Evolutionary conservation across 1,284 basidiomycete species (phyloP).

Genomic region (Exobasidium cylindrosporum): DNA sequence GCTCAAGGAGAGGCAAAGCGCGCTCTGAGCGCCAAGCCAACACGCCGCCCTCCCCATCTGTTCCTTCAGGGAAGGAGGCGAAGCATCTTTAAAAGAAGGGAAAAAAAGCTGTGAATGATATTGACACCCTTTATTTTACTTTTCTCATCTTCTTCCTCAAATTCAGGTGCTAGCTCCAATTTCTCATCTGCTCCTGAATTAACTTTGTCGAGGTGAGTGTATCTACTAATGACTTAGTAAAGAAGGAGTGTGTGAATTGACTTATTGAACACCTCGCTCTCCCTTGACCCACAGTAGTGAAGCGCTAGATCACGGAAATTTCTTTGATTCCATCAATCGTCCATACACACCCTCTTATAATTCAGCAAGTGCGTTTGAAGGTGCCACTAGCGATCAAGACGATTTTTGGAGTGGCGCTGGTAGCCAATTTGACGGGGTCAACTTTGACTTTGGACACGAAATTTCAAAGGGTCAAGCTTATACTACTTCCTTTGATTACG

Average conservation of each 20-base stretch:
- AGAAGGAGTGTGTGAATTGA: not conserved
- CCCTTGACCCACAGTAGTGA: constrained; percentile 5
- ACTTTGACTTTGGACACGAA: not conserved
- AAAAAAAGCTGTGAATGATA: not conserved
- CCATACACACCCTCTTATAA: constrained; percentile 13
- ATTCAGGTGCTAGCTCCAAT: constrained; percentile 9
- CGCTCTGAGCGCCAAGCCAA: no score
- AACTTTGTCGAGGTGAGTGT: constrained; percentile 7
- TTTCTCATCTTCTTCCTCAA: not conserved
- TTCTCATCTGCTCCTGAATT: constrained; percentile 7
- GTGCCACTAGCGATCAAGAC: constrained; percentile 5
- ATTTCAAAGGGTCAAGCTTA: not conserved
- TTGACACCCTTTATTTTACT: constrained; percentile 7
- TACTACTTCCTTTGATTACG: constrained; percentile 7
- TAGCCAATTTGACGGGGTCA: not conserved
- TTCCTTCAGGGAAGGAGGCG: no score
- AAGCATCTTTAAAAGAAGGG: not conserved
- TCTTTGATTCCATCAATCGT: constrained; percentile 6
- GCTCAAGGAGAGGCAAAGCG: not conserved
- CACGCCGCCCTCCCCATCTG: no score
- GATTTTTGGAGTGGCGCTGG: not conserved
- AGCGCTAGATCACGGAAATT: not conserved
- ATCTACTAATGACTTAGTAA: not conserved
- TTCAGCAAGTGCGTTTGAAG: not conserved
- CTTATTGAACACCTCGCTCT: not conserved